A percentile compares a stretch with the other conserved stretches of the same genome.
Conservation (phyloP, 768 basidiomycete species). For the Leccinum truebloodii region DNA sequence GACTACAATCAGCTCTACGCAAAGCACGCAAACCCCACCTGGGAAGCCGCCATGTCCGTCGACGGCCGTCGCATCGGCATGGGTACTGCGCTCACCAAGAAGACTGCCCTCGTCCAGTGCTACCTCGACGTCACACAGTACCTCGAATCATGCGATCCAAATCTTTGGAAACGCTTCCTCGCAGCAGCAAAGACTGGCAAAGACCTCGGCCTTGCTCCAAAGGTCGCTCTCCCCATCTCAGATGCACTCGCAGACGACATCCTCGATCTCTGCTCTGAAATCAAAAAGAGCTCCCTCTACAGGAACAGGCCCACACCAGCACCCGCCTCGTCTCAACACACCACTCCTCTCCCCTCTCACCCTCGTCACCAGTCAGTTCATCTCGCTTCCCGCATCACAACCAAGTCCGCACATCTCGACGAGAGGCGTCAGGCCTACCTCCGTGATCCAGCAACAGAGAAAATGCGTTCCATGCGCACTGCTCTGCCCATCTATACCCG, state of each 20-base stretch:
- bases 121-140: slow-evolving; percentile 89
- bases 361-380: slow-evolving; percentile 32
- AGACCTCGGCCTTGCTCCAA: slow-evolving; percentile 71
- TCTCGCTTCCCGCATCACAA: slow-evolving; percentile 29
- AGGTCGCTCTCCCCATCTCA: slow-evolving; percentile 65
- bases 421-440: slow-evolving; percentile 60
- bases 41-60: slow-evolving; percentile 79
- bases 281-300: slow-evolving; percentile 65
- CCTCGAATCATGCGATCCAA: slow-evolving; percentile 79
- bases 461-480: slow-evolving; percentile 66
- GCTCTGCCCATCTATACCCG: slow-evolving; percentile 76
- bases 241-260: slow-evolving; percentile 67
- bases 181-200: slow-evolving; percentile 62
- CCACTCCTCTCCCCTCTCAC: slow-evolving; percentile 12
- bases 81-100: slow-evolving; percentile 70
- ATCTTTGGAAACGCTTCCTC: slow-evolving; percentile 74
- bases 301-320: slow-evolving; percentile 54
- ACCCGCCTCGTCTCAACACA: slow-evolving; percentile 21
- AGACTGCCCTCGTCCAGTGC: slow-evolving; percentile 65
- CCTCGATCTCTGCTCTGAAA: slow-evolving; percentile 65
- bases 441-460: slow-evolving; percentile 54
- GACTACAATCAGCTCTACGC: slow-evolving; percentile 43
- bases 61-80: slow-evolving; percentile 81
- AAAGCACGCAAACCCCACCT: slow-evolving; percentile 33
- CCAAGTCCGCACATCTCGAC: slow-evolving; percentile 60